phyloP scores from a whole-genome alignment of 1,284 basidiomycete species.

The Cronartium quercuum region DNA sequence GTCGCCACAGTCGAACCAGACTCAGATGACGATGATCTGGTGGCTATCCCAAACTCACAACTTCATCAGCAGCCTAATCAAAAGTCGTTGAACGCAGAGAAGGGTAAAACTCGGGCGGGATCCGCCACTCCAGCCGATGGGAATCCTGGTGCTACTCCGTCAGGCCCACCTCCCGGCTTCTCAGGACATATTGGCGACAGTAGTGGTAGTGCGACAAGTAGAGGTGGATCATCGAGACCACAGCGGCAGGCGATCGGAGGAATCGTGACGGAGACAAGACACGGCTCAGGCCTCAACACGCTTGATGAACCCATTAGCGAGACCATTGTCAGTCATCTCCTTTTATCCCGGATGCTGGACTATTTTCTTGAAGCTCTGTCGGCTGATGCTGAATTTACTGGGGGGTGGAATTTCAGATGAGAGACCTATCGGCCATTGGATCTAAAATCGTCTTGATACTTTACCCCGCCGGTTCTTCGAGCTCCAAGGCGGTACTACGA shows the following conservation, averaged over 20 bases:
- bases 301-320: constrained; percentile 81
- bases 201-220: constrained; percentile 46
- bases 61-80: not conserved
- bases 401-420: constrained; percentile 55
- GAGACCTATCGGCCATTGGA: constrained; percentile 81
- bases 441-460: constrained; percentile 85
- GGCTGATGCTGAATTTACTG: not conserved
- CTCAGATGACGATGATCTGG: constrained; percentile 25
- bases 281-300: constrained; percentile 65
- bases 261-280: constrained; percentile 80
- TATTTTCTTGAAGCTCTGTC: not conserved
- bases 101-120: constrained; percentile 19
- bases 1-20: constrained; percentile 26
- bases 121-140: not conserved
- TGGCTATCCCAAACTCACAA: constrained; percentile 24
- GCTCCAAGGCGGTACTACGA: constrained; percentile 60
- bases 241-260: constrained; percentile 62
- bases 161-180: constrained; percentile 49
- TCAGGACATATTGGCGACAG: constrained; percentile 68
- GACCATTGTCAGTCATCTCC: constrained; percentile 65
- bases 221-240: constrained; percentile 6
- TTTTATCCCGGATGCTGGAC: not conserved
- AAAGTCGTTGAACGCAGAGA: not conserved
- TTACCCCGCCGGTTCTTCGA: constrained; percentile 61
- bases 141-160: not conserved